phyloP scores from a whole-genome alignment of 768 basidiomycete genomes.

The Hypholoma sublateritium region DNA sequence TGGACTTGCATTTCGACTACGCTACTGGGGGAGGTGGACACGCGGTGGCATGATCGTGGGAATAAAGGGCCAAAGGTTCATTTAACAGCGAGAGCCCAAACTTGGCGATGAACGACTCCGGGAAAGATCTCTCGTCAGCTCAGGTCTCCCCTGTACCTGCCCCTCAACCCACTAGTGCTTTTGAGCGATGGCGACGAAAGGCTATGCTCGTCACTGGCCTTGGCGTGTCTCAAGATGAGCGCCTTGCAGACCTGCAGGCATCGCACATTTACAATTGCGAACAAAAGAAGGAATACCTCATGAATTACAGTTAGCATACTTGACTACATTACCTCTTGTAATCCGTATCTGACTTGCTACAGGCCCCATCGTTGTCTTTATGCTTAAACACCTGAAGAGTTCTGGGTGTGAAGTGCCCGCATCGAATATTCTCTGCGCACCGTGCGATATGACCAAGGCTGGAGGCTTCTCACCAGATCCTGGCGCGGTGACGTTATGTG shows the following conservation, averaged over 20 bases:
- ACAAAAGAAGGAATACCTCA: conserved; percentile 65
- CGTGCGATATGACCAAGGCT: conserved; percentile 70
- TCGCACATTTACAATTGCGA: conserved; percentile 53
- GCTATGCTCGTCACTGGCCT: conserved; percentile 47
- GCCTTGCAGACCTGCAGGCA: conserved; percentile 36
- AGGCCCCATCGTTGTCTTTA: conserved; percentile 89
- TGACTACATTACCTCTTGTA: not conserved
- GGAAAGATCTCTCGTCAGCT: conserved; percentile 14
- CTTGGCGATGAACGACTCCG: conserved; percentile 27
- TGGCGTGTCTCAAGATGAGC: conserved; percentile 46
- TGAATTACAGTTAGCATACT: conserved; percentile 62
- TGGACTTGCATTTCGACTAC: too few relatives aligned
- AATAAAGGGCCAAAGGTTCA: conserved; percentile 8
- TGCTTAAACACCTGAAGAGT: conserved; percentile 85
- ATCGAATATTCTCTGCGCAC: conserved; percentile 77
- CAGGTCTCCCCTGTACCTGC: conserved; percentile 19
- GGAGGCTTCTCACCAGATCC: conserved; percentile 83
- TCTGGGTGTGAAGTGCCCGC: conserved; percentile 71
- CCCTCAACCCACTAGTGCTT: conserved; percentile 32
- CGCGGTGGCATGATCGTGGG: conserved; percentile 14
- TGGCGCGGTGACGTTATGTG: conserved; percentile 82
- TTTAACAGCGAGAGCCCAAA: conserved; percentile 1
- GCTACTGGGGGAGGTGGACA: too few relatives aligned
- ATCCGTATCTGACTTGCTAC: not conserved
- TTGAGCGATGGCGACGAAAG: conserved; percentile 49